Conservation (phyloP, 1,284 basidiomycete species). For the Inonotus hispidus region DNA sequence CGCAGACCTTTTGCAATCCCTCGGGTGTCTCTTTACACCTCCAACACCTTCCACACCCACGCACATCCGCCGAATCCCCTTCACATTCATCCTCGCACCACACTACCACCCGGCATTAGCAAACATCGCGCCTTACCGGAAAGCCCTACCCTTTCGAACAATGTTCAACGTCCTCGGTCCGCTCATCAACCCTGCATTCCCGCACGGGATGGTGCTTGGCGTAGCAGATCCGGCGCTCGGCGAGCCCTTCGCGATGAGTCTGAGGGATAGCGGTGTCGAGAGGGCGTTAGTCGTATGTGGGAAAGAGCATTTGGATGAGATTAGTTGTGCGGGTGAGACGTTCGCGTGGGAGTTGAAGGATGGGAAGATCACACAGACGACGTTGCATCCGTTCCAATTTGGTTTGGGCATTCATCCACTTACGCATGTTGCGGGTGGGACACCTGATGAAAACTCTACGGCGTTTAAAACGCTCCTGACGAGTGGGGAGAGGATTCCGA, state of each 20-base stretch:
- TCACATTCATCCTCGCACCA: constrained; percentile 91
- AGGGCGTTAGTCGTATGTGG: constrained; percentile 94
- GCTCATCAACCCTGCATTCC: constrained; percentile 87
- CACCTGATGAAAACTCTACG: constrained; percentile 69
- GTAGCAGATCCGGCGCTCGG: constrained; percentile 87
- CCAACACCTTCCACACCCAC: constrained; percentile 52
- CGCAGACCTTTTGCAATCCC: constrained; percentile 85
- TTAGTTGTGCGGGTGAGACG: constrained; percentile 90
- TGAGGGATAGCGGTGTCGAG: constrained; percentile 64
- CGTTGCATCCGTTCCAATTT: constrained; percentile 56
- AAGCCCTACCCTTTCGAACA: constrained; percentile 89
- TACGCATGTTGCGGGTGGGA: constrained; percentile 62
- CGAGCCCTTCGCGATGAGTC: constrained; percentile 73
- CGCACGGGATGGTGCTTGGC: constrained; percentile 85
- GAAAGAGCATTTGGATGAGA: constrained; percentile 89
- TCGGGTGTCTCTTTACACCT: constrained; percentile 77
- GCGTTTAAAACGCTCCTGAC: constrained; percentile 57
- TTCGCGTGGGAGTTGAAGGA: constrained; percentile 62
- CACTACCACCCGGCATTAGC: constrained; percentile 91
- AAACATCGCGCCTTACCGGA: constrained; percentile 80
- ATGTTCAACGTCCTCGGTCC: constrained; percentile 97
- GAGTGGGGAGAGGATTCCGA: constrained; percentile 46
- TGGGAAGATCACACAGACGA: constrained; percentile 46
- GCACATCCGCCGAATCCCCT: constrained; percentile 61
- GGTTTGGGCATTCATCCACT: constrained; percentile 72